Percentiles rank a stretch among this genome's conserved stretches.
These are phyloP conservation scores for Cyberlindnera mississippiensis DNA, from an alignment of 805 yeast genomes.

Conservation along the genomic window DNA sequence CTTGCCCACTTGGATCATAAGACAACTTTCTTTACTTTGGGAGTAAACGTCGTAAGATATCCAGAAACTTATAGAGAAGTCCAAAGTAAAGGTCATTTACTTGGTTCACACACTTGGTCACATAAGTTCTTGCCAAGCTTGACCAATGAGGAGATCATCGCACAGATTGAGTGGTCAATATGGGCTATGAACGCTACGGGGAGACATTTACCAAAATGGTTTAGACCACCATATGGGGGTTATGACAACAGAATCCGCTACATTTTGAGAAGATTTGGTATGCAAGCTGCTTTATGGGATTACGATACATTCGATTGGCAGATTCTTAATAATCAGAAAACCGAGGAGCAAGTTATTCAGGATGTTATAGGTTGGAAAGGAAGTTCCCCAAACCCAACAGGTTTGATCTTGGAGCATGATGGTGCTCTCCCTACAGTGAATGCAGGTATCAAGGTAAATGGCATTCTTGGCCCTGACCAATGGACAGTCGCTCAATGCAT, in stretches of 20 bases:
- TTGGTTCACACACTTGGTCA: slow-evolving; percentile 92
- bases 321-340: slow-evolving; percentile 48
- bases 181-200: slow-evolving; percentile 99
- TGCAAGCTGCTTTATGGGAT: slow-evolving; percentile 89
- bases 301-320: slow-evolving; percentile 91
- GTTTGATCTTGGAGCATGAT: slow-evolving; percentile 87
- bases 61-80: slow-evolving; percentile 69
- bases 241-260: slow-evolving; percentile 81
- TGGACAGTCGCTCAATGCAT: slow-evolving; percentile 66
- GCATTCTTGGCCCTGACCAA: slow-evolving; percentile 56
- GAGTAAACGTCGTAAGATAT: slow-evolving; percentile 69
- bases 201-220: slow-evolving; percentile 83
- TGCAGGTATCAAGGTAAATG: slow-evolving; percentile 57
- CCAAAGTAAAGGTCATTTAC: slow-evolving; percentile 61
- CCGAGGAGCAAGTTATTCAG: slow-evolving; percentile 47
- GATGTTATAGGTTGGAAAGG: slow-evolving; percentile 55
- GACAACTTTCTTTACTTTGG: slow-evolving; percentile 82
- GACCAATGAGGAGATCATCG: slow-evolving; percentile 75
- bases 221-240: slow-evolving; percentile 96
- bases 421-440: slow-evolving; percentile 61
- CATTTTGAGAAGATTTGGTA: slow-evolving; percentile 78
- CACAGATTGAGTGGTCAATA: slow-evolving; percentile 90
- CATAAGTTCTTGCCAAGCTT: slow-evolving; percentile 80
- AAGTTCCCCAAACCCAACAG: slow-evolving; percentile 35
- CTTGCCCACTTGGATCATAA: slow-evolving; percentile 49